Conservation (phyloP, 139 green algal genomes). For the Chlorella sp. region DNA sequence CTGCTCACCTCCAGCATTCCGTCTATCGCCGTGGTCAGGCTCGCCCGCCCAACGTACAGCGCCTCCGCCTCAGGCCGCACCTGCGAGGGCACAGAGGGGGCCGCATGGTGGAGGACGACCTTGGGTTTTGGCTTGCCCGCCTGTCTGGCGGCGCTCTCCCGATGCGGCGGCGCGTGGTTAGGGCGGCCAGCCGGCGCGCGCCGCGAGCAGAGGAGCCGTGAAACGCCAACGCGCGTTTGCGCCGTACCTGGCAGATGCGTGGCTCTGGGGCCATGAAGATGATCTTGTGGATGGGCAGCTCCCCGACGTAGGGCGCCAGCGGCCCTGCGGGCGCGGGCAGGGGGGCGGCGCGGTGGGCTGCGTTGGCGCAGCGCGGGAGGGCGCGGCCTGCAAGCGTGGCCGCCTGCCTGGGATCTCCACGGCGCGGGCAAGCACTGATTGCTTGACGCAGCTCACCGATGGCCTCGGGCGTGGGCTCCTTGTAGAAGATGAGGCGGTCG, state of each 20-base stretch:
- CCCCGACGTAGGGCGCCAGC: neutral
- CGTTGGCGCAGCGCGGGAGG: neutral
- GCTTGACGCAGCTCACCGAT: slow-evolving; percentile 17
- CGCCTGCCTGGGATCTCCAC: no score
- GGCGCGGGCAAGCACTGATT: no score
- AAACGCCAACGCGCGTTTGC: neutral
- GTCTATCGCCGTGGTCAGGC: slow-evolving; percentile 68
- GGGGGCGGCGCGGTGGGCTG: neutral
- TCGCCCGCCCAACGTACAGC: slow-evolving; percentile 43
- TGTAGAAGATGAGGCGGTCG: slow-evolving; percentile 78
- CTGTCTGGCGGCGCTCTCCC: no score
- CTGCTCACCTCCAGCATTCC: slow-evolving; percentile 89
- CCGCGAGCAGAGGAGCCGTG: no score
- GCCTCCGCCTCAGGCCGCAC: slow-evolving; percentile 38
- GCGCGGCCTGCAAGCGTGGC: no score
- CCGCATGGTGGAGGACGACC: no score
- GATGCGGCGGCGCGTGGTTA: no score
- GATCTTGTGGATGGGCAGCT: slow-evolving; percentile 59
- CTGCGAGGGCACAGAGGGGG: slow-evolving; percentile 20
- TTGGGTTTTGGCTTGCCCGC: no score
- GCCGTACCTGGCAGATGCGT: slow-evolving; percentile 13
- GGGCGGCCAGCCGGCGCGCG: no score
- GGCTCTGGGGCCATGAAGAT: slow-evolving; percentile 68
- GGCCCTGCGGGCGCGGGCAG: neutral
- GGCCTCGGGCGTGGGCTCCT: slow-evolving; percentile 65